phyloP scores from a whole-genome alignment of 495 filamentous ascomycete genomes.

The Pseudoneurospora amorphoporcata region DNA sequence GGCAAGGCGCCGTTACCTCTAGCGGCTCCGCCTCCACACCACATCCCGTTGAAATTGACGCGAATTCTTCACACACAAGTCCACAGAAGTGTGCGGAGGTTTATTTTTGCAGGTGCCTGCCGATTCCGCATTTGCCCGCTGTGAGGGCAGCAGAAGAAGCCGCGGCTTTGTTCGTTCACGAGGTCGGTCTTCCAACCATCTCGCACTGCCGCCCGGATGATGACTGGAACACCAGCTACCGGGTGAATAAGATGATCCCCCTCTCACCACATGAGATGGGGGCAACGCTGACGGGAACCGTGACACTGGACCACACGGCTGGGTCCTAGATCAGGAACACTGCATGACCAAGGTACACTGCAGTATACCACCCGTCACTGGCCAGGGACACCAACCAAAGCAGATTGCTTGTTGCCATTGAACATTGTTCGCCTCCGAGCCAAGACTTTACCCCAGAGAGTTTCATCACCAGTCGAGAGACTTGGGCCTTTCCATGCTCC shows the following conservation, averaged over 20 bases:
- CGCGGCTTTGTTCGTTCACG: not conserved
- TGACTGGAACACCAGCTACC: no score
- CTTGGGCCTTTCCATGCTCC: not conserved
- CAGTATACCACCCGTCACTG: not conserved
- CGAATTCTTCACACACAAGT: not conserved
- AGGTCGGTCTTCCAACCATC: not conserved
- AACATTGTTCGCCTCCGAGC: not conserved
- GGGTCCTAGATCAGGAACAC: not conserved
- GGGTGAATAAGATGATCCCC: not conserved
- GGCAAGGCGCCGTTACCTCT: not conserved
- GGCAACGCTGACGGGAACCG: not conserved
- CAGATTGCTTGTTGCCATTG: not conserved
- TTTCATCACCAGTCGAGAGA: not conserved
- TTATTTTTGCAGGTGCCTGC: not conserved
- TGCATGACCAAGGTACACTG: not conserved
- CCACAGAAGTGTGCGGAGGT: not conserved
- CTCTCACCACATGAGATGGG: not conserved
- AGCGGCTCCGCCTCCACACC: not conserved
- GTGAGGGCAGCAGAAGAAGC: not conserved
- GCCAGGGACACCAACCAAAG: not conserved
- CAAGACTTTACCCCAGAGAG: not conserved
- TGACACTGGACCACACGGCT: not conserved
- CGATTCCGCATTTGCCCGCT: not conserved
- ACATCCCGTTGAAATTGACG: not conserved
- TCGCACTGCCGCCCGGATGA: not conserved